Conservation (phyloP, 75 land plant genomes). For the Selaginella tamariscina region DNA sequence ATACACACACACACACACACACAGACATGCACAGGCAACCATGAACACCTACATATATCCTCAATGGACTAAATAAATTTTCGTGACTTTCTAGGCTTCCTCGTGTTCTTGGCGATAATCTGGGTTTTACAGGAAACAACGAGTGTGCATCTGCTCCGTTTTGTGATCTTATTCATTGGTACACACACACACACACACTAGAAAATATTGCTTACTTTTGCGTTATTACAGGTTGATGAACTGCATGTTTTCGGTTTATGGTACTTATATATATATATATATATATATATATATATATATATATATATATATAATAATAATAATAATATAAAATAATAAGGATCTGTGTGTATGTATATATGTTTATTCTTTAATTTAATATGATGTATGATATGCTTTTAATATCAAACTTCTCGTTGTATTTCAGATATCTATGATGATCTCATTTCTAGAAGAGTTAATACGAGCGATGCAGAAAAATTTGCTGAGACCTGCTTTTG, state of each 20-base stretch:
- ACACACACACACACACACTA: slow-evolving; percentile 4
- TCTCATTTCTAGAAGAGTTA: slow-evolving; percentile 80
- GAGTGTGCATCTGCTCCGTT: slow-evolving; percentile 47
- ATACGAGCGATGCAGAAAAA: slow-evolving; percentile 98
- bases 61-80: too few species aligned
- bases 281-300: too few species aligned
- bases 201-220: too few species aligned
- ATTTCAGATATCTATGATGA: slow-evolving; percentile 90
- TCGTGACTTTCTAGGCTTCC: slow-evolving; percentile 48
- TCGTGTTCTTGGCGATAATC: slow-evolving; percentile 62
- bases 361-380: too few species aligned
- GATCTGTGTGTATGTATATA: too few species aligned
- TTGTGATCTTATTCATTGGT: slow-evolving; percentile 89
- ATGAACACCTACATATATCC: too few species aligned
- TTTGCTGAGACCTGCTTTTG: slow-evolving; percentile 78
- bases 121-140: slow-evolving; percentile 89
- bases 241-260: slow-evolving; percentile 93
- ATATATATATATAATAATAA: too few species aligned
- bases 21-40: too few species aligned
- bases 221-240: slow-evolving; percentile 99
- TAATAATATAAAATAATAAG: too few species aligned
- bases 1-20: too few species aligned
- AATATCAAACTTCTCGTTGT: neutral
- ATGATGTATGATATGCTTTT: too few species aligned
- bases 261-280: too few species aligned